Evolutionary conservation across 805 yeast genomes (phyloP).

Genomic region (Isabelozyma pseudorhagii): DNA sequence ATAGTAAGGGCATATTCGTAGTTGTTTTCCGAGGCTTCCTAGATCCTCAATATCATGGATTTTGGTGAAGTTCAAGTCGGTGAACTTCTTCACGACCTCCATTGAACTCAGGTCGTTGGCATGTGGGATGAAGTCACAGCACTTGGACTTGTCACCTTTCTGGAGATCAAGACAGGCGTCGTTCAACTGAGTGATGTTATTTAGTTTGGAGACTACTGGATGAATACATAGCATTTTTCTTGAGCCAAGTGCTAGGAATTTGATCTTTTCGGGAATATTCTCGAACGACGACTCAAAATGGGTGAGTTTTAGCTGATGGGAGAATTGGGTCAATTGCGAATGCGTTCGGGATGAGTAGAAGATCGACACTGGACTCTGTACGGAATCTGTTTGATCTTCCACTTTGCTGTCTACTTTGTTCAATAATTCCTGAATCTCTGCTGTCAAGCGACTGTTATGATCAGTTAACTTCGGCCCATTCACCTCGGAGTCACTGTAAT

Average conservation of each 20-base stretch:
- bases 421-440: conserved; percentile 50
- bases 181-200: conserved; percentile 56
- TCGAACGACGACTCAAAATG: conserved; percentile 59
- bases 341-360: conserved; percentile 85
- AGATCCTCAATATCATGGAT: conserved; percentile 82
- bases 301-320: conserved; percentile 64
- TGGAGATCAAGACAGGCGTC: conserved; percentile 80
- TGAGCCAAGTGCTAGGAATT: conserved; percentile 75
- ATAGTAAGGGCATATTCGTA: conserved; percentile 79
- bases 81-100: conserved; percentile 38
- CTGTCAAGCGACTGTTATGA: conserved; percentile 30
- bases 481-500: conserved; percentile 25
- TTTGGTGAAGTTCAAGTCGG: conserved; percentile 52
- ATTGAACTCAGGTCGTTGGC: conserved; percentile 21
- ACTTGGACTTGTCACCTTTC: conserved; percentile 20
- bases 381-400: conserved; percentile 5
- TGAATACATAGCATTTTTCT: conserved; percentile 83
- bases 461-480: conserved; percentile 10
- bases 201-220: conserved; percentile 50
- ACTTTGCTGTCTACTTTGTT: conserved; percentile 22
- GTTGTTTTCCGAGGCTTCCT: conserved; percentile 51
- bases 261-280: conserved; percentile 48
- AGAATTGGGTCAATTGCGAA: conserved; percentile 80
- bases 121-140: conserved; percentile 22
- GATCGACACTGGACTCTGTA: conserved; percentile 42